phyloP scores from a whole-genome alignment of 1,284 basidiomycete species.

The Clitocybe nebularis region DNA sequence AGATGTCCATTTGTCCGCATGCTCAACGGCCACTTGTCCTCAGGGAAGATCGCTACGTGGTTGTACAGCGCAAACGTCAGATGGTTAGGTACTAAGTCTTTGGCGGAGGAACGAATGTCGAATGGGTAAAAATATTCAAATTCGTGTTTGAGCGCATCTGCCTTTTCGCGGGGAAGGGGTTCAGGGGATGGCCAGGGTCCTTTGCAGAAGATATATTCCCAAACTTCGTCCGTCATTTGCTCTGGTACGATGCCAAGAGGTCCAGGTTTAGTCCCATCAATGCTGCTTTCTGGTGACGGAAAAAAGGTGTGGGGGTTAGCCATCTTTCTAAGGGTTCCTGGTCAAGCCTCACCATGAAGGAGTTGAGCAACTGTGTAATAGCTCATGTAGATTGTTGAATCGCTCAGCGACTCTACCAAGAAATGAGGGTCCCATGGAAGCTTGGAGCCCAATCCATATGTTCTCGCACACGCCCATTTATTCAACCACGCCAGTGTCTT shows the following conservation, averaged over 20 bases:
- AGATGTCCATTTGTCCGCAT: slow-evolving; percentile 97
- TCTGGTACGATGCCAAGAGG: slow-evolving; percentile 84
- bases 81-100: slow-evolving; percentile 97
- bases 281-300: slow-evolving; percentile 55
- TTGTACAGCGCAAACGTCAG: slow-evolving; percentile 94
- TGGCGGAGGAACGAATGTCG: slow-evolving; percentile 98
- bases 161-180: slow-evolving; percentile 72
- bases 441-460: slow-evolving; percentile 94
- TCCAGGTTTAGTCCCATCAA: slow-evolving; percentile 80
- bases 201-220: slow-evolving; percentile 90
- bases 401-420: slow-evolving; percentile 94
- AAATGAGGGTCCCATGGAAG: slow-evolving; percentile 97
- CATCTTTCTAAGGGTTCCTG: slow-evolving; percentile 2
- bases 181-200: slow-evolving; percentile 72
- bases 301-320: slow-evolving; percentile 1
- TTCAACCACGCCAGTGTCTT: slow-evolving; percentile 93
- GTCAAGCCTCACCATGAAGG: slow-evolving; percentile 63
- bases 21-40: slow-evolving; percentile 89
- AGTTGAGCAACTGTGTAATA: slow-evolving; percentile 96
- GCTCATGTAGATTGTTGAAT: slow-evolving; percentile 98
- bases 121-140: slow-evolving; percentile 99
- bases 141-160: slow-evolving; percentile 83
- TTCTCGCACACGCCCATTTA: slow-evolving; percentile 98
- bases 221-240: slow-evolving; percentile 96
- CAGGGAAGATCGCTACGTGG: slow-evolving; percentile 92